Base-by-base conservation (phyloP, 768 basidiomycete genomes). In the Hemileccinum impolitum region DNA sequence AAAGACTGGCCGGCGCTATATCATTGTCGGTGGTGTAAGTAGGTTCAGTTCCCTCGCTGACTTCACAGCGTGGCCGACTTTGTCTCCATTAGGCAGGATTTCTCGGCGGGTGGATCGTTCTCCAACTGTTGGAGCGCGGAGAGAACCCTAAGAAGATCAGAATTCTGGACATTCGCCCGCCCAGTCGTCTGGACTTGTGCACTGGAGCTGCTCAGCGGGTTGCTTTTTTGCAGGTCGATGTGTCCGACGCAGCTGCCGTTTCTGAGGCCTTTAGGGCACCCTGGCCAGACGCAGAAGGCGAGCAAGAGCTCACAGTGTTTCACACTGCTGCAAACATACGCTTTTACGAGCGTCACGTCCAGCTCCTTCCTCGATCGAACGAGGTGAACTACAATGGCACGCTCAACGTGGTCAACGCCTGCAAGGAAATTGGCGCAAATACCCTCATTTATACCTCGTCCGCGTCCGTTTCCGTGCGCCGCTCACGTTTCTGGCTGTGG, bases 311-410 rank as follows among this genome's bases (percentile, higher is more conserved):
- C 18, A 87, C 87, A 1, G 77, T 90, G 9, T 86, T 88, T 63
- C 86, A 90, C 60, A 84, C 85, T 18, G 87, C 84, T 1, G 84
- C 88, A 15, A 85, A 76, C 54, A 89, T 90, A 54, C 84, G 86
- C 5, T 90, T 86, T 62, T 90, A 81, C 59, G 88, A 90, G 55
- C 80, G 83, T 9, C 73, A 76, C 50, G 52, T 66, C 0, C 60
- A 60, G 3, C 74, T 88, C 15, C 63, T 86, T 13, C 65, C 70
- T 4, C 72, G 71, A 21, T 89, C 87, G 7, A 70, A 74, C 31
- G 70, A 65, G 30, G 84, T 90, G 41, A 90, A 90, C 61, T 74
- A 87, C 6, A 59, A 66, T 2, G 88, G 88, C 2, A 87, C 85
- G 14, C 61, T 77, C 59, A 88, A 90, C 58, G 70, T 90, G 43